Evolutionary conservation across 2,329 filamentous ascomycete genomes (phyloP).

Genomic region (Clonostachys chloroleuca): DNA sequence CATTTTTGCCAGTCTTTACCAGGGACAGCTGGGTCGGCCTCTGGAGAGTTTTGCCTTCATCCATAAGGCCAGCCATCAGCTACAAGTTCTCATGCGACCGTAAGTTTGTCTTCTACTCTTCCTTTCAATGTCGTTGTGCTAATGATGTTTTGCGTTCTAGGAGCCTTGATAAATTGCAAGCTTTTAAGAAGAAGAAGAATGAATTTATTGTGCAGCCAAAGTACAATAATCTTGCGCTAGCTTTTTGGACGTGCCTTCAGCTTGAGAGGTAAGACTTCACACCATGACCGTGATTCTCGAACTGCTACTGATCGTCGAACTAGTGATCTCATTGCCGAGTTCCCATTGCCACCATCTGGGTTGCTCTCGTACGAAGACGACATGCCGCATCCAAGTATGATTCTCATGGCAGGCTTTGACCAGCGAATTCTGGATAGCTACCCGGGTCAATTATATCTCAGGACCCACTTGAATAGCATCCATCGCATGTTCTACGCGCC

Average conservation of each 20-base stretch:
- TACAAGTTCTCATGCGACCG: conserved; percentile 73
- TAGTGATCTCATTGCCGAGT: conserved; percentile 87
- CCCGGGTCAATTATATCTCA: conserved; percentile 57
- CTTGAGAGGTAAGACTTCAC: conserved; percentile 67
- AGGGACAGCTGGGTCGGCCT: conserved; percentile 81
- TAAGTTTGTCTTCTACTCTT: conserved; percentile 35
- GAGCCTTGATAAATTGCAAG: conserved; percentile 42
- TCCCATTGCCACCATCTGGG: conserved; percentile 58
- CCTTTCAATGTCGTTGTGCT: background rate
- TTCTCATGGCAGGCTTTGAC: conserved; percentile 34
- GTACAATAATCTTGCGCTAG: conserved; percentile 63
- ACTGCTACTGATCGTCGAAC: background rate
- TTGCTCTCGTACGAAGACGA: conserved; percentile 58
- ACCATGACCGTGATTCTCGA: background rate
- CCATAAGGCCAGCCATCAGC: conserved; percentile 47
- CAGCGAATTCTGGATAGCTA: conserved; percentile 54
- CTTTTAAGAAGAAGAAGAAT: conserved; percentile 26
- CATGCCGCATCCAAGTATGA: conserved; percentile 62
- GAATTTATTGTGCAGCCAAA: conserved; percentile 34
- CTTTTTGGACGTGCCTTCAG: conserved; percentile 92
- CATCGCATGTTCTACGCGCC: conserved; percentile 52
- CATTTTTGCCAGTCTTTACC: conserved; percentile 82
- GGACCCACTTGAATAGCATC: conserved; percentile 61
- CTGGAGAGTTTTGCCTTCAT: conserved; percentile 75
- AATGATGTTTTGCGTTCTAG: conserved; percentile 17